phyloP scores from a whole-genome alignment of 2,329 filamentous ascomycete genomes.

The Colletotrichum trifolii region DNA sequence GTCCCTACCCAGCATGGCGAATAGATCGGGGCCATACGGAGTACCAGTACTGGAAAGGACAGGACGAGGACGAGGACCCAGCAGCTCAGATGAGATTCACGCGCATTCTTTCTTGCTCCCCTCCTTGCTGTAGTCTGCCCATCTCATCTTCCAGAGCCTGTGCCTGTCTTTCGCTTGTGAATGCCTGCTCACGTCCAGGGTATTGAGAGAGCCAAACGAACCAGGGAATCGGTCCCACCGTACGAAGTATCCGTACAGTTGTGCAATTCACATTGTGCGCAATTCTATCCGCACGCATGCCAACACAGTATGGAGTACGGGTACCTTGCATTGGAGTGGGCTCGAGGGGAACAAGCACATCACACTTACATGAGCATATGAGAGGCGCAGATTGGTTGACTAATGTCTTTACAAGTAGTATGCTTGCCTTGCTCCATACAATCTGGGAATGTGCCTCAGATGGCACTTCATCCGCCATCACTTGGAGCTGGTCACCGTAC shows the following conservation, averaged over 20 bases:
- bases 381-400: too few species aligned
- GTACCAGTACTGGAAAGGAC: slow-evolving; percentile 13
- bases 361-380: too few species aligned
- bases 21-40: neutral
- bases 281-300: neutral
- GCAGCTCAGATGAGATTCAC: slow-evolving; percentile 12
- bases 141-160: slow-evolving; percentile 12
- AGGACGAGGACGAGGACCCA: slow-evolving; percentile 4
- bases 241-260: slow-evolving; percentile 9
- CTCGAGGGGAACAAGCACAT: too few species aligned
- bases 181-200: slow-evolving; percentile 25
- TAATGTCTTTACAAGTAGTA: too few species aligned
- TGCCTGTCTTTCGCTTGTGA: slow-evolving; percentile 13
- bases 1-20: neutral
- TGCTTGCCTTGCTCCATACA: too few species aligned
- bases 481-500: too few species aligned
- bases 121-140: neutral
- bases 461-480: too few species aligned
- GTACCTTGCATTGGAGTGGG: slow-evolving; percentile 19
- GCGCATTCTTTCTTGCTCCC: neutral
- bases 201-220: slow-evolving; percentile 11
- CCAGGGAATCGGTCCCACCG: slow-evolving; percentile 16
- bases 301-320: slow-evolving; percentile 18
- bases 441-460: too few species aligned
- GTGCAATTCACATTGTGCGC: too few species aligned